A percentile compares a stretch with the other conserved stretches of the same genome.
phyloP scores from a whole-genome alignment of 148 eudicot genomes.

The Limonium bicolor region DNA sequence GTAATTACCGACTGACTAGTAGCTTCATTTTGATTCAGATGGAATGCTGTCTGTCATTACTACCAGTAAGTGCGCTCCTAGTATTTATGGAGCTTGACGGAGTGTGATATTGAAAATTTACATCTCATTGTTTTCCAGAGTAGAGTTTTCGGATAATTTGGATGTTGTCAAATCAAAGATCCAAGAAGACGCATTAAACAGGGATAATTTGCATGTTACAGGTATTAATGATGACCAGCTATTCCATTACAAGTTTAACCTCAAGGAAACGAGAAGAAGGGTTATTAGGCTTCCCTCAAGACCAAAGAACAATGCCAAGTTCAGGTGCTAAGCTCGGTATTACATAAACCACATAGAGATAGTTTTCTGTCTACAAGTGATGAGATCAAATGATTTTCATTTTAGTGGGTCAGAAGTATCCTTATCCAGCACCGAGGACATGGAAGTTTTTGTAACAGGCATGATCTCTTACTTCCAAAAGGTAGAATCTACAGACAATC shows the following conservation, averaged over 20 bases:
- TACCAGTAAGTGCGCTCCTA: slow-evolving; percentile 45
- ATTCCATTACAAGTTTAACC: slow-evolving; percentile 37
- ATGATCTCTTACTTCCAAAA: slow-evolving; percentile 31
- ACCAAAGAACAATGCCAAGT: slow-evolving; percentile 54
- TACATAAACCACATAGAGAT: too few species aligned
- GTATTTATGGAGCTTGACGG: too few species aligned
- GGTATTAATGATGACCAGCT: slow-evolving; percentile 47
- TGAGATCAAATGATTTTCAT: slow-evolving; percentile 5
- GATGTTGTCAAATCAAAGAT: too few species aligned
- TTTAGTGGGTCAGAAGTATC: slow-evolving; percentile 86
- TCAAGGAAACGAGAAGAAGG: slow-evolving; percentile 40
- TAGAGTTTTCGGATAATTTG: too few species aligned
- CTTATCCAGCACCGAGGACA: slow-evolving; percentile 23
- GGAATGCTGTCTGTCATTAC: slow-evolving; percentile 62
- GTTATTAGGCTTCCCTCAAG: slow-evolving; percentile 38
- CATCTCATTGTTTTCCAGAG: too few species aligned
- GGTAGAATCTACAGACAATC: slow-evolving; percentile 18
- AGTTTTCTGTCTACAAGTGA: too few species aligned
- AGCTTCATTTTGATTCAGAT: slow-evolving; percentile 38
- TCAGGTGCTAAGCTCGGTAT: slow-evolving; percentile 30
- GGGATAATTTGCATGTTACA: too few species aligned
- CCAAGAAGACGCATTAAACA: too few species aligned
- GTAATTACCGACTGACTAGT: background rate
- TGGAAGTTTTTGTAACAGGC: slow-evolving; percentile 24
- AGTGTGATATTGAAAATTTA: too few species aligned